A percentile compares a stretch with the other conserved stretches of the same genome.
Evolutionary conservation across 2,329 filamentous ascomycete genomes (phyloP).

Genomic region (Rhinocladiella similis): DNA sequence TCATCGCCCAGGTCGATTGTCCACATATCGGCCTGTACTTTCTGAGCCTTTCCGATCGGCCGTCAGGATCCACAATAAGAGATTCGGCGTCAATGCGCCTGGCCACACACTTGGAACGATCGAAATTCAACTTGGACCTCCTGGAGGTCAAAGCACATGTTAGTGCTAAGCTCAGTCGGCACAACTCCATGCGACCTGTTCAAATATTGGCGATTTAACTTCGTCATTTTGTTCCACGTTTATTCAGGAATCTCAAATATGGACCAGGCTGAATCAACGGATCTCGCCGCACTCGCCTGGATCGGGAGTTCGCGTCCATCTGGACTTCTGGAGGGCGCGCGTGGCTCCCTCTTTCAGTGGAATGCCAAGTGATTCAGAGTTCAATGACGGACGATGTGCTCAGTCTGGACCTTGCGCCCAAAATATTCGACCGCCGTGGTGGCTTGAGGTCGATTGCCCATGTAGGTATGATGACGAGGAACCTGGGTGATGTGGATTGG

Average conservation of each 20-base stretch:
- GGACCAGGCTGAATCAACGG: not conserved
- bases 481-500: no score
- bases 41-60: no score
- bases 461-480: no score
- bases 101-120: not conserved
- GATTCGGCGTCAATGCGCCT: not conserved
- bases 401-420: not conserved
- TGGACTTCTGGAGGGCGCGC: not conserved
- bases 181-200: not conserved
- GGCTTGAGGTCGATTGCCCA: no score
- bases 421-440: not conserved
- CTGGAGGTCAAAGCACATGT: not conserved
- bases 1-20: no score
- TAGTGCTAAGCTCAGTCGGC: not conserved
- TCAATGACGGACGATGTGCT: not conserved
- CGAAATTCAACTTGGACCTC: not conserved
- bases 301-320: not conserved
- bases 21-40: no score
- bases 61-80: no score
- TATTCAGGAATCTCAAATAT: not conserved
- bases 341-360: not conserved
- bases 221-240: no score
- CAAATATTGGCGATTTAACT: not conserved
- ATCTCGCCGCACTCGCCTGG: not conserved
- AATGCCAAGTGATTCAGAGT: not conserved